These are phyloP conservation scores for Apiotrichum mycotoxinovorans DNA, from an alignment of 1,284 basidiomycete genomes.

Conservation along the genomic window DNA sequence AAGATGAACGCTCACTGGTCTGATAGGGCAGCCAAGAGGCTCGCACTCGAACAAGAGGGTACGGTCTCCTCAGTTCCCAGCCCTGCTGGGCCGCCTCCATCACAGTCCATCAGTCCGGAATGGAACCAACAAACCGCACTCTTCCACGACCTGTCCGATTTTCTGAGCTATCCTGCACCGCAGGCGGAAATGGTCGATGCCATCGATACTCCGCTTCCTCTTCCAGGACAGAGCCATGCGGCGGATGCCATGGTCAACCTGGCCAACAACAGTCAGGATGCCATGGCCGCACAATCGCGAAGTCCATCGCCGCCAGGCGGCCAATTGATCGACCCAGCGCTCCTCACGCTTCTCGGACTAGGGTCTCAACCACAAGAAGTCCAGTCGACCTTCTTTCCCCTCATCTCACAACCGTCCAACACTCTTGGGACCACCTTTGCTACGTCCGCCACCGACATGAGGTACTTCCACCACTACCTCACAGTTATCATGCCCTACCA, in stretches of 20 bases:
- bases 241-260: too few species aligned
- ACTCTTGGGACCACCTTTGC: not conserved
- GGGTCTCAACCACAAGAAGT: not conserved
- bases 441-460: not conserved
- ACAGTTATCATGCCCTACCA: slow-evolving; percentile 33
- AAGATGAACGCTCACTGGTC: slow-evolving; percentile 5
- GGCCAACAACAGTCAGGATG: not conserved
- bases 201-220: not conserved
- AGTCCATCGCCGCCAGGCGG: not conserved
- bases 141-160: not conserved
- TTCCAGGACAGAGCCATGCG: not conserved
- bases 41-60: not conserved
- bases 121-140: not conserved
- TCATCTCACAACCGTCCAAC: not conserved
- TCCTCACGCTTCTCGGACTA: slow-evolving; percentile 8
- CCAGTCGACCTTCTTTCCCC: not conserved
- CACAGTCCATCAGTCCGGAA: not conserved
- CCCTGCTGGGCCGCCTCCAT: not conserved
- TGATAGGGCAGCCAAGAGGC: not conserved
- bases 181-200: not conserved
- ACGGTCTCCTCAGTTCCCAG: not conserved
- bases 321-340: not conserved
- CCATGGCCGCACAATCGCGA: not conserved
- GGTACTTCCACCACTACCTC: slow-evolving; percentile 33
- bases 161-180: not conserved